phyloP scores from a whole-genome alignment of 805 yeast species.

The Saccharomycopsis capsularis region DNA sequence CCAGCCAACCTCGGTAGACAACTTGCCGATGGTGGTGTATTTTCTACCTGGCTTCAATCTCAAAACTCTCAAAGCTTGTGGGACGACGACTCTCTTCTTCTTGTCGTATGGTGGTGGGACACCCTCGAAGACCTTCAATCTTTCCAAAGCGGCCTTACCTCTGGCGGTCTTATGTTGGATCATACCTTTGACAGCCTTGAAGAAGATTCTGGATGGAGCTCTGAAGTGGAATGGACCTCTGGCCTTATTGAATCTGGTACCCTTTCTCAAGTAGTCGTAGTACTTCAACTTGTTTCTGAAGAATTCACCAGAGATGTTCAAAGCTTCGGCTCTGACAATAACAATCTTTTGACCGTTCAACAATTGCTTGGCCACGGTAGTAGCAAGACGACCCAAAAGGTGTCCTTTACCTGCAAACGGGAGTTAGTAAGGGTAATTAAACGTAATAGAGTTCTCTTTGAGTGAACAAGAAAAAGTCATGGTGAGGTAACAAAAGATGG shows the following conservation, averaged over 20 bases:
- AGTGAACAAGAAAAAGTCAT: too few species aligned
- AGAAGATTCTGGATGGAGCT: conserved; percentile 99
- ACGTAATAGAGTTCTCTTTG: too few species aligned
- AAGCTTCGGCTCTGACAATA: conserved; percentile 94
- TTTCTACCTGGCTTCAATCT: conserved; percentile 99
- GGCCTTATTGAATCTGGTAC: conserved; percentile 96
- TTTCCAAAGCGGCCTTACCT: conserved; percentile 99
- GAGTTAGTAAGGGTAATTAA: too few species aligned
- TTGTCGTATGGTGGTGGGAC: conserved; percentile 99
- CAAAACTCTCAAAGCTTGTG: conserved; percentile 98
- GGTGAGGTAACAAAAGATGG: too few species aligned
- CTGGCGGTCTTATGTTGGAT: conserved; percentile 99
- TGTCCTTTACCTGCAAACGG: conserved; percentile 84
- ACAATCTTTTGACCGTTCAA: conserved; percentile 97
- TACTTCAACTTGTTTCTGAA: conserved; percentile 99
- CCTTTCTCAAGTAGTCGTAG: conserved; percentile 99
- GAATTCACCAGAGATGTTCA: conserved; percentile 99
- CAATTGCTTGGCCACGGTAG: conserved; percentile 96
- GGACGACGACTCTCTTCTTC: conserved; percentile 99
- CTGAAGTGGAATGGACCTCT: conserved; percentile 99
- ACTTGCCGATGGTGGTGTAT: conserved; percentile 96
- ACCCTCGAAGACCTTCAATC: conserved; percentile 99
- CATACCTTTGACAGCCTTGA: conserved; percentile 99
- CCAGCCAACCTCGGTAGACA: conserved; percentile 98
- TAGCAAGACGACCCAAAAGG: conserved; percentile 99